Conservation (phyloP, 352 stramenopile genomes). For the Globisporangium carolinianum region DNA sequence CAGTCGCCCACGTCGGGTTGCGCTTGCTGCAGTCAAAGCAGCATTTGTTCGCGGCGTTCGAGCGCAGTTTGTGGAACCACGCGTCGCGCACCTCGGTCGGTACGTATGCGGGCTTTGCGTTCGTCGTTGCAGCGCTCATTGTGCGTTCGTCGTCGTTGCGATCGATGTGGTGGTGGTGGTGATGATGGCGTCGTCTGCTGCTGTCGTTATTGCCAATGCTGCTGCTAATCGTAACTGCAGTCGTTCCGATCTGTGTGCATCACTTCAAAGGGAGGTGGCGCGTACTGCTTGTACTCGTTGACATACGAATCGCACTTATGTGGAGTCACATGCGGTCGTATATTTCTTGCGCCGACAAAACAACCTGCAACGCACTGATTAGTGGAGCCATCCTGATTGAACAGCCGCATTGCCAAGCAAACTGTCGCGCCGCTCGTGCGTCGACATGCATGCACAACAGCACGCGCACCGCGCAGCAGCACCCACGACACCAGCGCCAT, state of each 20-base stretch:
- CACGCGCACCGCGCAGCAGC: background rate
- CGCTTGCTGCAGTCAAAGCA: slow-evolving; percentile 96
- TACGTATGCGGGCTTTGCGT: slow-evolving; percentile 56
- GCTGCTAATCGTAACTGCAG: too few relatives aligned
- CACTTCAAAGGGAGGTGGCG: background rate
- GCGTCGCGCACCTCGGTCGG: slow-evolving; percentile 66
- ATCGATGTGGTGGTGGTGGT: too few relatives aligned
- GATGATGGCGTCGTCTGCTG: background rate
- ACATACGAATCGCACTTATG: background rate
- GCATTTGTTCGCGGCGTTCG: slow-evolving; percentile 73
- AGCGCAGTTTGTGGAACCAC: slow-evolving; percentile 84
- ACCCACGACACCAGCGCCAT: slow-evolving; percentile 1
- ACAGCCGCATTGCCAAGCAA: too few relatives aligned
- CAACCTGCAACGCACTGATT: too few relatives aligned
- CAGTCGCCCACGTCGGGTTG: slow-evolving; percentile 93
- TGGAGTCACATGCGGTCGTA: background rate
- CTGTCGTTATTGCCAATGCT: background rate
- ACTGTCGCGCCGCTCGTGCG: too few relatives aligned
- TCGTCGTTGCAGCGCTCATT: background rate
- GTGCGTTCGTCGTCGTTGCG: too few relatives aligned
- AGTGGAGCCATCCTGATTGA: too few relatives aligned
- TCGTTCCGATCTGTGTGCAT: background rate
- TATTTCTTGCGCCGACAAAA: background rate
- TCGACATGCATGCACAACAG: background rate
- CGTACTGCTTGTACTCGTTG: background rate